Conservation (phyloP, 2,329 filamentous ascomycete genomes). For the Cryphonectria naterciae region DNA sequence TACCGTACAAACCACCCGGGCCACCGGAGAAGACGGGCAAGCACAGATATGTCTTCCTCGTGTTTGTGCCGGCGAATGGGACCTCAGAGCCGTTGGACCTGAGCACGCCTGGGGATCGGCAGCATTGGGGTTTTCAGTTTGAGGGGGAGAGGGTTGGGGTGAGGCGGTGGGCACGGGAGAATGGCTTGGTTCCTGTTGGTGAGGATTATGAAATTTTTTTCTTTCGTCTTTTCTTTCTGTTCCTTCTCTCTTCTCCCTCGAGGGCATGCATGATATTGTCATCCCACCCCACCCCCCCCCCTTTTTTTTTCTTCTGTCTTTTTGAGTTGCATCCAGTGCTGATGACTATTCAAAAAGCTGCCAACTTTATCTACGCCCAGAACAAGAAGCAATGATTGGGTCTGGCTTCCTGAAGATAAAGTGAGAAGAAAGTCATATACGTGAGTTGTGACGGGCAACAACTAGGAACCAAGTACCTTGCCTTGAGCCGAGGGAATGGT, state of each 20-base stretch:
- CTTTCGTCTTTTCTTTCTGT: neutral
- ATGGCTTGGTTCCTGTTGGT: constrained; percentile 48
- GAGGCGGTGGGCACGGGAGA: constrained; percentile 45
- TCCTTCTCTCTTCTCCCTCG: neutral
- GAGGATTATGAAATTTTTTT: constrained; percentile 1
- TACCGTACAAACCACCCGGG: constrained; percentile 47
- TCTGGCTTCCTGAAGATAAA: neutral
- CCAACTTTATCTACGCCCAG: constrained; percentile 48
- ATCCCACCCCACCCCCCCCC: neutral
- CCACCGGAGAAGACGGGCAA: constrained; percentile 47
- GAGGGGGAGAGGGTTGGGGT: constrained; percentile 43
- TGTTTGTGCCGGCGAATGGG: constrained; percentile 45
- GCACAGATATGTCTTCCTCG: constrained; percentile 49
- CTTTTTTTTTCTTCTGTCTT: neutral
- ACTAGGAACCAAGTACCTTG: neutral
- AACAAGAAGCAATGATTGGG: constrained; percentile 43
- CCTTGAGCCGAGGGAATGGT: neutral
- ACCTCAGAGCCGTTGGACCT: constrained; percentile 41
- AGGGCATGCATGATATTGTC: neutral
- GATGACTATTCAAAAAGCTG: constrained; percentile 35
- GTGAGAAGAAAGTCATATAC: neutral
- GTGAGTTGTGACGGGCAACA: neutral
- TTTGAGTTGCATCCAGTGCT: constrained; percentile 3
- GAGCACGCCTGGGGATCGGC: constrained; percentile 42
- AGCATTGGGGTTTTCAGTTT: constrained; percentile 46